Percentiles rank a stretch among this genome's conserved stretches.
phyloP scores from a whole-genome alignment of 1,284 basidiomycete genomes.

The Boletus chippewaensis region DNA sequence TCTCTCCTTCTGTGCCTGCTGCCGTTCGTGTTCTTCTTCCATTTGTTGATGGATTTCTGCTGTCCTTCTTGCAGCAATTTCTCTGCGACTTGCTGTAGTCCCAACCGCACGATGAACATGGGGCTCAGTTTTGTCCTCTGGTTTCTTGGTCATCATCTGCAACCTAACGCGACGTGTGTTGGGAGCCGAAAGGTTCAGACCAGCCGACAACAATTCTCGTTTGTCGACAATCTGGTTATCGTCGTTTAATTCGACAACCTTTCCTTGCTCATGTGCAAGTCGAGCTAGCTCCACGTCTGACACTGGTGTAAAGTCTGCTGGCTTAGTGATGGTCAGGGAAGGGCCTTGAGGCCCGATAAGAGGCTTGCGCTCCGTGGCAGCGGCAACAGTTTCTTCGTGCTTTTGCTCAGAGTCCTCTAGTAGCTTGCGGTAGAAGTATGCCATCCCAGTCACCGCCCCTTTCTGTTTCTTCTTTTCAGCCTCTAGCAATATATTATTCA shows the following conservation, averaged over 20 bases:
- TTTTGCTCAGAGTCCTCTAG: slow-evolving; percentile 76
- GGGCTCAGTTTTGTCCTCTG: slow-evolving; percentile 30
- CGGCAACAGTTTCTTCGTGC: slow-evolving; percentile 80
- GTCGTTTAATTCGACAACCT: slow-evolving; percentile 93
- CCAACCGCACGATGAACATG: slow-evolving; percentile 69
- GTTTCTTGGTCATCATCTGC: slow-evolving; percentile 27
- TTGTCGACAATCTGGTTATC: slow-evolving; percentile 98
- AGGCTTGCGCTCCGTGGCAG: slow-evolving; percentile 48
- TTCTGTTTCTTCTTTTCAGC: slow-evolving; percentile 58
- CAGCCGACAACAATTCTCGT: slow-evolving; percentile 84
- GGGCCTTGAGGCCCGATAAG: slow-evolving; percentile 57
- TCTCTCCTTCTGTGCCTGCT: slow-evolving; percentile 50
- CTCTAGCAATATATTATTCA: slow-evolving; percentile 36
- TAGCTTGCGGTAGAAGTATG: slow-evolving; percentile 80
- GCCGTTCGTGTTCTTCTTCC: slow-evolving; percentile 59
- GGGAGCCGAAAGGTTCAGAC: slow-evolving; percentile 82
- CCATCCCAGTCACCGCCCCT: slow-evolving; percentile 64
- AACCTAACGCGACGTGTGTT: slow-evolving; percentile 63
- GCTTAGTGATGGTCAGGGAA: slow-evolving; percentile 63
- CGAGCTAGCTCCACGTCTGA: slow-evolving; percentile 70
- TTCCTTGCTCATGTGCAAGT: slow-evolving; percentile 65
- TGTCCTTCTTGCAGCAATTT: slow-evolving; percentile 75
- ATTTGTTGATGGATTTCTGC: slow-evolving; percentile 71
- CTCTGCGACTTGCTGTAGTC: slow-evolving; percentile 66
- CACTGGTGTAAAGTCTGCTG: slow-evolving; percentile 49